Base-by-base conservation (phyloP, 345 rosid species). In the Gynandropsis gynandra region DNA sequence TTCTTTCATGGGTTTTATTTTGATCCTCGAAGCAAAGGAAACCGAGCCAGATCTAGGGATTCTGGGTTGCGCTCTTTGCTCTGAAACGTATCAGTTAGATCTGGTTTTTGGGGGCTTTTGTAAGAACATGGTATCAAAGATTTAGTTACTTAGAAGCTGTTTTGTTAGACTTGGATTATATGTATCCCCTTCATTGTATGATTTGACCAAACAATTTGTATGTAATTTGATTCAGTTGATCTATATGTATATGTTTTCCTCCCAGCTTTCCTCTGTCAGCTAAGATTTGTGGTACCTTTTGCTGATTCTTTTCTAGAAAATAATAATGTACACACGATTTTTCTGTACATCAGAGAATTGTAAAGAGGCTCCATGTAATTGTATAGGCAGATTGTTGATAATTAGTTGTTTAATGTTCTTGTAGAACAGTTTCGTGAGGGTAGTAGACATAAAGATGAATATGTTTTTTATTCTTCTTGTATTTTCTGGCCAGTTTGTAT, bases 401-500 rank as follows among this genome's bases (percentile, higher is more conserved):
- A 44, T 20, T 69, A 21, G 43, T 13, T 62, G 33, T 54, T 35
- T 39, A 51, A 9, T 56, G 4, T 17, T 54, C 47, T 48, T 57
- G 29, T 24, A 24, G 29, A 24, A 18, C 51, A 16, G 50, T 15
- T 49, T 59, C 37, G 16, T 52, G 36, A n/a, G 9, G 40, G 51
- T 43, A 40, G 51, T 43, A 40, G 53, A 31, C 17, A 16, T 42
- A 38, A 35, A 52, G 39, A 48, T 43, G 15, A 63, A 39, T 39
- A 39, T 11, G 29, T 27, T 16, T 53, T 21, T 59, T 34, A 51
- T 61, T 55, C 42, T 31, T 62, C 53, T 56, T 46, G 45, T 58
- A 27, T 34, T 52, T 47, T 70, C 46, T 75, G 51, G 65, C 53
- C 67, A 53, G 77, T 54, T 66, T 81, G 24, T 63, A 59, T 68